Base-by-base conservation (phyloP, 2,329 filamentous ascomycete species). In the Paracorniculantispora psalliotae region DNA sequence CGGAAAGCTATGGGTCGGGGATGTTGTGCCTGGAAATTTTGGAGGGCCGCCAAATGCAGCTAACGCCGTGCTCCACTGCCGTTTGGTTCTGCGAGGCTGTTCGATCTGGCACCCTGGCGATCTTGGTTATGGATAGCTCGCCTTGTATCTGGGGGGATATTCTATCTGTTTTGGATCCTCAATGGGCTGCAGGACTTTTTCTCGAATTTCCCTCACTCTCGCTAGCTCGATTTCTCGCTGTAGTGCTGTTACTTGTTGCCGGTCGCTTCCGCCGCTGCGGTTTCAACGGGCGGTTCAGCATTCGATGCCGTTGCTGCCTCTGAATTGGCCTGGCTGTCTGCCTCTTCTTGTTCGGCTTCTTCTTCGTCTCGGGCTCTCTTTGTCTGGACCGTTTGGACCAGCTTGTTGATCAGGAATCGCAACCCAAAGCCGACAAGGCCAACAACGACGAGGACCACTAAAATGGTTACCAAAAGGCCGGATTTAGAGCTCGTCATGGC, bases 1-100 rank as follows among this genome's bases (percentile, higher is more conserved):
- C 17, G 15, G 35, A 43, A 33, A 30, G 54, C 19, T 50, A 41
- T 33, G 54, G 25, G 52, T 19, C 35, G 54, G 28, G 26, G n/a
- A n/a, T n/a, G 54, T 43, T 4, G 44, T 57, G 54, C 46, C 44
- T 50, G 54, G 46, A 50, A 50, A 50, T 57, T 57, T 57, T 57
- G 54, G 30, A 15, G 28, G 17, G 13, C 37, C 23, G 47, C 53
- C 13, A 17, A 47, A 47, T 48, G 15, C 5, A 49, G 23, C 10
- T 41, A 21, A 33, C 17, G 54, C 35, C n/a, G 43, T n/a, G 35
- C 46, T 50, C 54, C 54, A 57, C 54, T 43, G 13, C 33, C 25
- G 35, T 12, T 30, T 46, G 15, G 35, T 37, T 43, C 23, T 30
- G 37, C 25, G 28, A 19, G 28, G 37, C 43, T 19, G 28, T 25